A percentile compares a stretch with the other conserved stretches of the same genome.
phyloP scores from a whole-genome alignment of 257 asterid species.

The Galeopsis tetrahit region DNA sequence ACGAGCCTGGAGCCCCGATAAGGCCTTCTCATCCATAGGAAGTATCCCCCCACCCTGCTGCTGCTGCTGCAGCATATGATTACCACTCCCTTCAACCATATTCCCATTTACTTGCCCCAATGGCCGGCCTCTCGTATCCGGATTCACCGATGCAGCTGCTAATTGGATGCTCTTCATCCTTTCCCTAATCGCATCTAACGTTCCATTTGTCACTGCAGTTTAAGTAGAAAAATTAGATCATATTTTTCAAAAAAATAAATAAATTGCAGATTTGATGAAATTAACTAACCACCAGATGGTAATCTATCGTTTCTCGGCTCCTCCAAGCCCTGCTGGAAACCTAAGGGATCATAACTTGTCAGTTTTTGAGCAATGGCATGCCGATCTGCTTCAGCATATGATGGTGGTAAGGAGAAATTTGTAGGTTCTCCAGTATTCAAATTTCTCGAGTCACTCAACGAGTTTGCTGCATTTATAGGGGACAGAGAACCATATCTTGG shows the following conservation, averaged over 20 bases:
- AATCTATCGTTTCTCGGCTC: constrained; percentile 76
- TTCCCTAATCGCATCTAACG: constrained; percentile 94
- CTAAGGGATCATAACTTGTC: constrained; percentile 53
- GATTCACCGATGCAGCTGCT: constrained; percentile 70
- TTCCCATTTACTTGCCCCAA: constrained; percentile 62
- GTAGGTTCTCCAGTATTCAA: constrained; percentile 72
- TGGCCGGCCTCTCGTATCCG: constrained; percentile 62
- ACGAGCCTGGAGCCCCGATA: constrained; percentile 98
- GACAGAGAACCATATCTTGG: constrained; percentile 77
- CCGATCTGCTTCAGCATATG: constrained; percentile 73
- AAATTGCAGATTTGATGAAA: not conserved
- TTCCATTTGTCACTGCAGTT: constrained; percentile 82
- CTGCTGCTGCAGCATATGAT: constrained; percentile 50
- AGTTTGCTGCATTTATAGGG: constrained; percentile 71
- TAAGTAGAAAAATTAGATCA: not conserved
- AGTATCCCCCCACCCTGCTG: constrained; percentile 57
- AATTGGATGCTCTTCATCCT: constrained; percentile 97
- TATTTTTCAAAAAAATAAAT: not conserved
- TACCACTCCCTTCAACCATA: constrained; percentile 51
- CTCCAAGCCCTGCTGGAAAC: constrained; percentile 56
- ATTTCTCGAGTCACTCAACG: constrained; percentile 60
- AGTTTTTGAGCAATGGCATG: constrained; percentile 49
- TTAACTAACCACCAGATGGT: constrained; percentile 76
- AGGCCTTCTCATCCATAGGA: constrained; percentile 96
- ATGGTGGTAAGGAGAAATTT: constrained; percentile 80